Evolutionary conservation across 2,329 filamentous ascomycete species (phyloP).

Genomic region (Neurospora sp.): DNA sequence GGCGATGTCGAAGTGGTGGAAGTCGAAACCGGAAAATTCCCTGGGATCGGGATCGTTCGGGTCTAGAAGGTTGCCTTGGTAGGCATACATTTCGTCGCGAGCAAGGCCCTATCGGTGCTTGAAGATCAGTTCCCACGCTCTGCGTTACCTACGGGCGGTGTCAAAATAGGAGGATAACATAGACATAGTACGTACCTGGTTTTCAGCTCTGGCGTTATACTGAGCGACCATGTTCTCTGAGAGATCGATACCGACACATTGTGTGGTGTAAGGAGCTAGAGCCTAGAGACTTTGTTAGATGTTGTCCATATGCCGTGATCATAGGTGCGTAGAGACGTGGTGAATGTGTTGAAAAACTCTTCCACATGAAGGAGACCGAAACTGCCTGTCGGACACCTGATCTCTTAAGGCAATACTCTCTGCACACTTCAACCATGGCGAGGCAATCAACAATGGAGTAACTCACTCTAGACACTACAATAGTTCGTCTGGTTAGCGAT

Average conservation of each 20-base stretch:
- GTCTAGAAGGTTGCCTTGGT: conserved; percentile 47
- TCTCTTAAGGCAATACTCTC: neutral
- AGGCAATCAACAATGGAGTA: neutral
- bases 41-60: conserved; percentile 37
- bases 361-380: neutral
- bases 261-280: conserved; percentile 51
- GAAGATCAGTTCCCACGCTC: neutral
- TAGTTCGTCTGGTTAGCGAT: neutral
- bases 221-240: conserved; percentile 59
- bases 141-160: neutral
- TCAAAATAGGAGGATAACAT: too few species aligned
- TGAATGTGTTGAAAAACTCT: neutral
- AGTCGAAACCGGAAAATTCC: conserved; percentile 49
- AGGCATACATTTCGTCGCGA: conserved; percentile 43
- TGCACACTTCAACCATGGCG: neutral
- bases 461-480: neutral
- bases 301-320: neutral
- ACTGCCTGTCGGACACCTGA: neutral
- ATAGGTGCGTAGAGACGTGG: neutral
- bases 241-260: conserved; percentile 60
- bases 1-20: conserved; percentile 60
- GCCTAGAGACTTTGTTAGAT: conserved; percentile 29
- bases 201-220: conserved; percentile 53
- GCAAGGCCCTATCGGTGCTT: conserved; percentile 33
- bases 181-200: conserved; percentile 30